These are phyloP conservation scores for Leucoagaricus sp. DNA, from an alignment of 1,284 basidiomycete species.

Conservation along the genomic window DNA sequence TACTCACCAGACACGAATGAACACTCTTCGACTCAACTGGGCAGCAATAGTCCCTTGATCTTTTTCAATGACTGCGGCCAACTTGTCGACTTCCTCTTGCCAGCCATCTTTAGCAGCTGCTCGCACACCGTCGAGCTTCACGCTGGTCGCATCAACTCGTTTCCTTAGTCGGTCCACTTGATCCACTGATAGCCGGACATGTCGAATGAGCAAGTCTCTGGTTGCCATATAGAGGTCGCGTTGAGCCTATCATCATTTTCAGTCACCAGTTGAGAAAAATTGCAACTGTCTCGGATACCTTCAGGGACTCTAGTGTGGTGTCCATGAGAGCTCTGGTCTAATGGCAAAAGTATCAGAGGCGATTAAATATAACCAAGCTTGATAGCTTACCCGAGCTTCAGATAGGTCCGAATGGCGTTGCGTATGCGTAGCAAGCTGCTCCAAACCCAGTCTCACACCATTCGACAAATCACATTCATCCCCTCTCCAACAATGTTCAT, in stretches of 20 bases:
- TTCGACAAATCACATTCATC: constrained; percentile 80
- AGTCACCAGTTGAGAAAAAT: not conserved
- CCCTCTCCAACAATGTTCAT: constrained; percentile 76
- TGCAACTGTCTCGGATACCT: constrained; percentile 44
- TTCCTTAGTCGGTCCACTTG: constrained; percentile 85
- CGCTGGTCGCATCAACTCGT: constrained; percentile 73
- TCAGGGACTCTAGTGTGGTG: constrained; percentile 71
- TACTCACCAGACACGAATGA: constrained; percentile 79
- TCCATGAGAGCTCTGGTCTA: constrained; percentile 62
- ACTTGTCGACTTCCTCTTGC: constrained; percentile 80
- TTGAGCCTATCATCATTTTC: constrained; percentile 56
- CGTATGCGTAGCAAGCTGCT: constrained; percentile 67
- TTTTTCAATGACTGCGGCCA: constrained; percentile 68
- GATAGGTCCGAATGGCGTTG: constrained; percentile 77
- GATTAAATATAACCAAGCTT: not conserved
- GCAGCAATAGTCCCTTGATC: constrained; percentile 75
- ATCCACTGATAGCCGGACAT: constrained; percentile 82
- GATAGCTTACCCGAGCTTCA: constrained; percentile 74
- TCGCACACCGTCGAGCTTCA: constrained; percentile 76
- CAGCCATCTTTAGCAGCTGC: constrained; percentile 74
- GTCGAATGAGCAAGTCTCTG: constrained; percentile 81
- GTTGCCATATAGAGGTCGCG: constrained; percentile 87
- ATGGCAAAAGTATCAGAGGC: constrained; percentile 3
- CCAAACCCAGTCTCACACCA: constrained; percentile 77
- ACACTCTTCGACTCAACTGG: constrained; percentile 74